Conservation (phyloP, 1,139 yeast species). For the Pichia sp. region DNA sequence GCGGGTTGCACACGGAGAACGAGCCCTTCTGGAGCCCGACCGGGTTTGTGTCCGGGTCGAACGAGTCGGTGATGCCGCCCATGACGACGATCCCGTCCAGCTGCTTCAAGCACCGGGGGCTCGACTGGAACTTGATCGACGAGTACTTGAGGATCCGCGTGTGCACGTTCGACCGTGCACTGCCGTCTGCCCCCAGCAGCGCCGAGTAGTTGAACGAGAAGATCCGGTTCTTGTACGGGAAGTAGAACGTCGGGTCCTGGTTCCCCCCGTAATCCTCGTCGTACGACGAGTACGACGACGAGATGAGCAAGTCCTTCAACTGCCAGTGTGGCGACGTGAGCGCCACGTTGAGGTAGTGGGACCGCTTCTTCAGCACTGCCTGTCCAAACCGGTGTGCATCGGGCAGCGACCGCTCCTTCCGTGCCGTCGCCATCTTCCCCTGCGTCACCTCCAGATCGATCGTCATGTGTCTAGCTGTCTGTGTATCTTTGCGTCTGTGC, state of each 20-base stretch:
- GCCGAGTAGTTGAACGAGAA: conserved; percentile 32
- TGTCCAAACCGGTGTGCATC: conserved; percentile 4
- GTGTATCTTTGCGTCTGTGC: neutral
- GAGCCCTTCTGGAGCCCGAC: conserved; percentile 15
- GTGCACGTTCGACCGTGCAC: neutral
- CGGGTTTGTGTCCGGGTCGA: conserved; percentile 2
- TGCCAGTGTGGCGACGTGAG: conserved; percentile 64
- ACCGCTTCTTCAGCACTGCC: conserved; percentile 2
- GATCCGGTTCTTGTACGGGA: conserved; percentile 46
- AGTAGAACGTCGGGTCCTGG: conserved; percentile 32
- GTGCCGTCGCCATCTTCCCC: neutral
- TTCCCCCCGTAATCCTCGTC: neutral
- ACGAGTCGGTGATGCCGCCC: conserved; percentile 54
- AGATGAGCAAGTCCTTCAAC: conserved; percentile 66
- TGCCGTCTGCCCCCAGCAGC: neutral
- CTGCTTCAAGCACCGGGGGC: conserved; percentile 70
- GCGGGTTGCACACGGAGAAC: conserved; percentile 28
- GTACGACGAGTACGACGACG: conserved; percentile 32
- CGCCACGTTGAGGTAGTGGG: conserved; percentile 14
- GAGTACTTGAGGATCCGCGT: conserved; percentile 1
- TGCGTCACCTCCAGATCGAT: neutral
- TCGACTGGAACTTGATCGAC: conserved; percentile 42
- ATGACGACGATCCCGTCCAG: conserved; percentile 57
- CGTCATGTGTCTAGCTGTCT: neutral
- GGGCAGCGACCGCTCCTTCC: neutral